A percentile compares a stretch with the other conserved stretches of the same genome.
Conservation (phyloP, 2,329 filamentous ascomycete species). For the Elsinoe arachidis region DNA sequence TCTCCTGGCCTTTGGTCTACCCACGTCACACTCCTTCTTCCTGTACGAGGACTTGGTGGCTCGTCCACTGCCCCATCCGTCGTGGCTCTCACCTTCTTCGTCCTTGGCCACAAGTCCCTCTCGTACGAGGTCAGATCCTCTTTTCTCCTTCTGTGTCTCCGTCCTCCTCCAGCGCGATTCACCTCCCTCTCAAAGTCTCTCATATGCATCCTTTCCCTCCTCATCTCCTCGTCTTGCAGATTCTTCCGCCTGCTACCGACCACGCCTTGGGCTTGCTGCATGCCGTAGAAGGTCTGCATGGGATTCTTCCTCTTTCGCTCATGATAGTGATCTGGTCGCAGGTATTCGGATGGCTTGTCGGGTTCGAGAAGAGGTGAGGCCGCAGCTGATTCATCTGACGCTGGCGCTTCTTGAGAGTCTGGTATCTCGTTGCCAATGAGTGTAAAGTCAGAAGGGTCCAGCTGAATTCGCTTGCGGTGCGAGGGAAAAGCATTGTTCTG, state of each 20-base stretch:
- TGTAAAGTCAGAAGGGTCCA: conserved; percentile 25
- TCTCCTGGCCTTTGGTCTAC: not conserved
- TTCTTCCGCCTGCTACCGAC: conserved; percentile 12
- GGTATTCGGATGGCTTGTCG: not conserved
- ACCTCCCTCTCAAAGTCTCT: conserved; percentile 8
- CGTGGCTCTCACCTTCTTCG: not conserved
- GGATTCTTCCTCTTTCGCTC: not conserved
- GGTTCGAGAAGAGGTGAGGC: not conserved
- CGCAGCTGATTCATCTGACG: not conserved
- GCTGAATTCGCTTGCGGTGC: conserved; percentile 19
- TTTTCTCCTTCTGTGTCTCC: not conserved
- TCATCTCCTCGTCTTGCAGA: conserved; percentile 8
- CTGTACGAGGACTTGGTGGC: too few relatives aligned
- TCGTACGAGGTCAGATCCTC: not conserved
- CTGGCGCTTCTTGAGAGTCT: conserved; percentile 21
- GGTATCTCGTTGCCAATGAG: conserved; percentile 29
- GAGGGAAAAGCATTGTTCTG: conserved; percentile 21
- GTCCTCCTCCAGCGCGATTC: not conserved
- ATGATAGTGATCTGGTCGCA: not conserved
- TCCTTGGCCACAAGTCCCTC: not conserved
- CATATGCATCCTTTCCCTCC: conserved; percentile 7
- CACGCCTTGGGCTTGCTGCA: not conserved
- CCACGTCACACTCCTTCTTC: not conserved
- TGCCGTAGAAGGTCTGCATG: conserved; percentile 7
- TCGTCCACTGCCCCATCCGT: not conserved